Evolutionary conservation across 306 rosid species (phyloP), one percentile per base, ranked within the genome.

Genomic region (Casuarina glauca): DNA sequence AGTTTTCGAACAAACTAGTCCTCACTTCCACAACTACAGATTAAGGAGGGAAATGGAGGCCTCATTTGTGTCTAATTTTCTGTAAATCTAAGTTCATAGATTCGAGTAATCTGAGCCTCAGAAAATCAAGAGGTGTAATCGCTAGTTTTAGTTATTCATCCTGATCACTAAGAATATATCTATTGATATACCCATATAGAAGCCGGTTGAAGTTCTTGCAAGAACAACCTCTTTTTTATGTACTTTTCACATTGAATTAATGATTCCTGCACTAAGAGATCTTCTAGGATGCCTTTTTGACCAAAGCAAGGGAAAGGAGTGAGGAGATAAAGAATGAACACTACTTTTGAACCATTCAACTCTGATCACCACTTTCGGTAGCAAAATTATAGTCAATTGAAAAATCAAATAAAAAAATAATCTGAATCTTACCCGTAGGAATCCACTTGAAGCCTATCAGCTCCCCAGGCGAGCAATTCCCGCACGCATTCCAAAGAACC

Each of bases 391-490:
- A 38, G 11, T 6, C 36, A 17, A 66, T 42, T n/a, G 3, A 11
- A 58, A 69, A 49, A 50, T 20, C 3, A 45, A 44, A 55, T 57
- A 68, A 32, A 32, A 19, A 3, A n/a, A 45, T 68, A 74, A 44
- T 50, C 35, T 61, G 73, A 70, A 69, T 74, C 86, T 80, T 87
- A 93, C 98, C 97, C 93, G 9, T 91, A 82, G 39, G 93, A 79
- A 82, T 93, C 98, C 73, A 84, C 74, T 80, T 86, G 96, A 81
- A 87, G 91, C 80, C 98, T 86, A 80, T 93, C 96, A 0, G 98
- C 98, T 83, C 98, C 97, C 93, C 97, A 84, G 67, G 98, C 90
- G 69, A 93, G 97, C 86, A 93, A 84, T 80, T 86, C 82, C 7
- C 98, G 85, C 74, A 93, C 84, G 82, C 94, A 91, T 70, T 93